A percentile compares a stretch with the other conserved stretches of the same genome.
These are phyloP conservation scores for Cucumis cinereus DNA, from an alignment of 306 rosid genomes.

Conservation along the genomic window DNA sequence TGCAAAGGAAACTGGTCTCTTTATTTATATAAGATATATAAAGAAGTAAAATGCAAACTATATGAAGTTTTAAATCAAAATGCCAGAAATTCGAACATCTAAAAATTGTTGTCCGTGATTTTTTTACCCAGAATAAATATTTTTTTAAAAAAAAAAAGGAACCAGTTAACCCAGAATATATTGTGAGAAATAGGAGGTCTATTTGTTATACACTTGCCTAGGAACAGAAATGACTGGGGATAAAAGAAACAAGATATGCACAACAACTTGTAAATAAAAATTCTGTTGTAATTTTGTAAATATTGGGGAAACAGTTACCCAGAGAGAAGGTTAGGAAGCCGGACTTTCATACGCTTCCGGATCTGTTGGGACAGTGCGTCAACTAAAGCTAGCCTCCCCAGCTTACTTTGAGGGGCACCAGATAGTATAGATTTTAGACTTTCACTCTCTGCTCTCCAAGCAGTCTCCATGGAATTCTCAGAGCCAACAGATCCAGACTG, in stretches of 20 bases:
- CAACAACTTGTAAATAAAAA: not conserved
- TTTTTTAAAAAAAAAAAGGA: too few species aligned
- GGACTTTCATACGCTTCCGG: conserved; percentile 79
- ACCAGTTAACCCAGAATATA: not conserved
- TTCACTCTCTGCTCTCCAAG: conserved; percentile 97
- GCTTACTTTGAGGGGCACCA: conserved; percentile 92
- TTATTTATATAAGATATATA: too few species aligned
- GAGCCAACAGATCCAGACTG: conserved; percentile 91
- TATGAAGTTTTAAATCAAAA: not conserved
- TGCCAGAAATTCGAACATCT: not conserved
- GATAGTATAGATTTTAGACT: conserved; percentile 82
- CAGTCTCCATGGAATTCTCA: conserved; percentile 89
- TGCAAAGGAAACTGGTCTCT: too few species aligned
- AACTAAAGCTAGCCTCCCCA: conserved; percentile 89
- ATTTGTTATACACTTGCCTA: not conserved
- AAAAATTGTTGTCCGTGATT: not conserved
- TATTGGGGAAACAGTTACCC: conserved; percentile 42
- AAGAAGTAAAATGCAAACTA: not conserved
- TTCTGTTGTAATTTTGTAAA: not conserved
- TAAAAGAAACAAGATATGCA: not conserved
- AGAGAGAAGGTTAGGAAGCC: conserved; percentile 82
- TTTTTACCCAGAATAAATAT: not conserved
- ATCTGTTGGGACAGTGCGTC: conserved; percentile 85
- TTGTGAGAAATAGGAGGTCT: not conserved
- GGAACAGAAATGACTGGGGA: not conserved